phyloP scores from a whole-genome alignment of 2,329 filamentous ascomycete species.

The Cladosporium sp. region DNA sequence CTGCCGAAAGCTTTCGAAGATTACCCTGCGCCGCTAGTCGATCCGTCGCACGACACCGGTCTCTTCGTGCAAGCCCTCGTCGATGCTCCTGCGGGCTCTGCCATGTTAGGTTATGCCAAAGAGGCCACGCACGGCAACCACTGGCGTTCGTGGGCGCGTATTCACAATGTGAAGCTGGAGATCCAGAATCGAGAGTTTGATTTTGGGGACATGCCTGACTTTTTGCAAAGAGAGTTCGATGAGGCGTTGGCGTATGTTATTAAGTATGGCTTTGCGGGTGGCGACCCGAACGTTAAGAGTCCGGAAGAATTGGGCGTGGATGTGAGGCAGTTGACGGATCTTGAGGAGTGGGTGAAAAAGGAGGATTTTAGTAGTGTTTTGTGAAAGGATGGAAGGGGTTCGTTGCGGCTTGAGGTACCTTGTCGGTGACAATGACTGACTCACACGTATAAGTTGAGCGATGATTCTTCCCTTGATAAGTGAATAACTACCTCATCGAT shows the following conservation, averaged over 20 bases:
- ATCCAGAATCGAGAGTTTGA: slow-evolving; percentile 4
- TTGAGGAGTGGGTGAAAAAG: slow-evolving; percentile 26
- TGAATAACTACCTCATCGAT: not conserved
- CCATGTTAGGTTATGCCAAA: slow-evolving; percentile 26
- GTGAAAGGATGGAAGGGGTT: not conserved
- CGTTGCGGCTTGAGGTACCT: not conserved
- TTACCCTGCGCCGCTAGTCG: slow-evolving; percentile 30
- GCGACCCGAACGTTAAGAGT: slow-evolving; percentile 27
- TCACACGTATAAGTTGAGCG: not conserved
- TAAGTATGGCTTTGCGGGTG: slow-evolving; percentile 31
- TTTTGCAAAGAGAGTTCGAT: slow-evolving; percentile 26
- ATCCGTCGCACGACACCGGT: slow-evolving; percentile 35
- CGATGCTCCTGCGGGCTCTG: slow-evolving; percentile 24
- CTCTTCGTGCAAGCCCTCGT: slow-evolving; percentile 36
- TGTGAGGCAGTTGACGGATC: slow-evolving; percentile 24
- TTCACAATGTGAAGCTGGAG: slow-evolving; percentile 12
- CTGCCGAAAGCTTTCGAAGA: slow-evolving; percentile 2
- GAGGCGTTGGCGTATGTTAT: slow-evolving; percentile 26
- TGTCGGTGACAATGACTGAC: not conserved
- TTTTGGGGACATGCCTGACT: slow-evolving; percentile 26
- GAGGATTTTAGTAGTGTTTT: slow-evolving; percentile 27
- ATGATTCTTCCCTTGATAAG: not conserved
- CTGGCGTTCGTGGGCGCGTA: slow-evolving; percentile 15
- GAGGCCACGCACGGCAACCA: not conserved
- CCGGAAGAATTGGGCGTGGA: slow-evolving; percentile 27